A percentile compares a stretch with the other conserved stretches of the same genome.
phyloP scores from a whole-genome alignment of 495 filamentous ascomycete species.

The Aspergillus kassunensis region DNA sequence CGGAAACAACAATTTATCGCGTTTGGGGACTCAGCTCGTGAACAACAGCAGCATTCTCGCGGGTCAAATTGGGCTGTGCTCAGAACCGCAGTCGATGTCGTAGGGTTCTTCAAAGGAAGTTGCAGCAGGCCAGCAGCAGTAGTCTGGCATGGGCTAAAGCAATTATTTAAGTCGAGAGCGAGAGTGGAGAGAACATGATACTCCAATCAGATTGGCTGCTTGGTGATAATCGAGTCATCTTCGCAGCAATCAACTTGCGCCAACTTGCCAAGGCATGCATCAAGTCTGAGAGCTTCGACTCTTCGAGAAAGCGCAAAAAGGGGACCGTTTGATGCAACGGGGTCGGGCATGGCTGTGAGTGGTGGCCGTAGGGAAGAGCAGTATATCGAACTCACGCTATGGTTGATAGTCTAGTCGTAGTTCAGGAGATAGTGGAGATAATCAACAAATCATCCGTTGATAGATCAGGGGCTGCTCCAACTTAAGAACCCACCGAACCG shows the following conservation, averaged over 20 bases:
- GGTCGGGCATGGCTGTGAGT: background rate
- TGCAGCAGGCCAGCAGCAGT: conserved; percentile 11
- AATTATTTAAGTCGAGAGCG: background rate
- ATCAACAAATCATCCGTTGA: conserved; percentile 9
- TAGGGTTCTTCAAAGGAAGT: conserved; percentile 26
- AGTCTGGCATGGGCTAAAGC: background rate
- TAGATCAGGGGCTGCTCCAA: background rate
- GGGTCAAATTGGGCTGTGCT: background rate
- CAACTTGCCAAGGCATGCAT: conserved; percentile 25
- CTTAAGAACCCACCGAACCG: background rate
- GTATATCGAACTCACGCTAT: conserved; percentile 18
- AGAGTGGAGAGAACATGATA: conserved; percentile 4
- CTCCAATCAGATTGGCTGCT: background rate
- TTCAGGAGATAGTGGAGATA: conserved; percentile 22
- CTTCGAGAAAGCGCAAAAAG: conserved; percentile 34
- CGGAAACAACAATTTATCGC: background rate
- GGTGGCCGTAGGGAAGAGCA: background rate
- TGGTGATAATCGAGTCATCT: conserved; percentile 15
- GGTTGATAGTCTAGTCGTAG: conserved; percentile 25
- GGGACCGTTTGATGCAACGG: conserved; percentile 14
- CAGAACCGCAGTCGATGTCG: conserved; percentile 18
- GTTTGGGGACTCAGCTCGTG: background rate
- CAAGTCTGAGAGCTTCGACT: conserved; percentile 34
- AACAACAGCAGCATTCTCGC: background rate
- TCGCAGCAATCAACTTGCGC: conserved; percentile 8